A percentile compares a stretch with the other conserved stretches of the same genome.
Conservation (phyloP, 2,329 filamentous ascomycete genomes). For the Fusarium marasasianum region DNA sequence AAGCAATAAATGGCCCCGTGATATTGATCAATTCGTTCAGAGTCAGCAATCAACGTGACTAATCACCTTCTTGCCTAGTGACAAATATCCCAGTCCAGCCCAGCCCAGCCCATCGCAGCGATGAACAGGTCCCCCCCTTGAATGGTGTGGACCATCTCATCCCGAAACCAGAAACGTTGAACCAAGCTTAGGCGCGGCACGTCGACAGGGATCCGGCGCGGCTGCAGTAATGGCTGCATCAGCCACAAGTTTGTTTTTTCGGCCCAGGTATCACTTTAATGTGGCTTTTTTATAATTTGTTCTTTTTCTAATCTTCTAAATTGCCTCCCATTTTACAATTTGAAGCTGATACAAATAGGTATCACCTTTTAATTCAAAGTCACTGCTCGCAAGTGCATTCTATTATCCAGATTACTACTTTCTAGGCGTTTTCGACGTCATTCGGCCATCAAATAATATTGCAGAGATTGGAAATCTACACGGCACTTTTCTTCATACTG, state of each 20-base stretch:
- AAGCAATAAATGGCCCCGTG: background rate
- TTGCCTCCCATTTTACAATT: background rate
- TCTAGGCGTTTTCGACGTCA: background rate
- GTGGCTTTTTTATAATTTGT: constrained; percentile 7
- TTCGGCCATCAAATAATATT: background rate
- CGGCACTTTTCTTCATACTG: background rate
- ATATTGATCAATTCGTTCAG: constrained; percentile 1
- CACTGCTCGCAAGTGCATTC: background rate
- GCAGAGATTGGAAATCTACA: background rate
- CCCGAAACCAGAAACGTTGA: constrained; percentile 43
- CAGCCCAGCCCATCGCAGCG: background rate
- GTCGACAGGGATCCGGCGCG: constrained; percentile 42
- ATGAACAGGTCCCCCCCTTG: constrained; percentile 14
- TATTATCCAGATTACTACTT: background rate
- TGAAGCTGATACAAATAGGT: background rate
- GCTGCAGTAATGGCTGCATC: constrained; percentile 33
- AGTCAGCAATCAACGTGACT: constrained; percentile 6
- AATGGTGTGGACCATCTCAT: constrained; percentile 27
- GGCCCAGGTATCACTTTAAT: background rate
- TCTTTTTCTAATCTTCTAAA: background rate
- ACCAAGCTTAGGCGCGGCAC: constrained; percentile 46
- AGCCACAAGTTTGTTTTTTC: constrained; percentile 42
- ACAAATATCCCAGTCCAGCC: background rate
- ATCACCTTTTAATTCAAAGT: background rate
- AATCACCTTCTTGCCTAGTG: constrained; percentile 1